These are phyloP conservation scores for Paramecium sexaurelia DNA, from an alignment of 73 alveolate genomes.

Conservation along the genomic window DNA sequence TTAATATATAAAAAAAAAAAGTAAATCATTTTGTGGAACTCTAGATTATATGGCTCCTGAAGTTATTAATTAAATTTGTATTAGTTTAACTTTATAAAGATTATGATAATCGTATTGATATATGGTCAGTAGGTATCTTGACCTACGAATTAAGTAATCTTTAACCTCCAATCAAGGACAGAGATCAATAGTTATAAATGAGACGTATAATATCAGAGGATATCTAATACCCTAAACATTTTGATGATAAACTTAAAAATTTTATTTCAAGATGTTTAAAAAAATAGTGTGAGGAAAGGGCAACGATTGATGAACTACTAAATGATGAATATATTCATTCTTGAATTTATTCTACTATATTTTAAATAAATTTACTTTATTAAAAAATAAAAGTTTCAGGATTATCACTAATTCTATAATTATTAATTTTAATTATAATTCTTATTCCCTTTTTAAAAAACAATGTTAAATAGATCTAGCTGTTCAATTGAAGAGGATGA, in stretches of 20 bases:
- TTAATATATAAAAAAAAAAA: background rate
- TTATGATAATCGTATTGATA: conserved; percentile 88
- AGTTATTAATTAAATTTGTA: conserved; percentile 71
- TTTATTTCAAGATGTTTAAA: background rate
- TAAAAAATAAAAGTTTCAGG: too few species aligned
- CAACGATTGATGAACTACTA: background rate
- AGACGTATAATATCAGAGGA: conserved; percentile 13
- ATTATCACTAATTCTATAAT: too few species aligned
- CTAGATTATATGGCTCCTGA: conserved; percentile 96
- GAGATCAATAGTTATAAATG: conserved; percentile 40
- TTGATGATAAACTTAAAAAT: background rate
- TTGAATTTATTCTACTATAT: background rate
- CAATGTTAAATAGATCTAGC: too few species aligned
- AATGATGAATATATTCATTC: background rate
- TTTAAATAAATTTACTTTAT: too few species aligned
- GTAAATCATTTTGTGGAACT: conserved; percentile 95
- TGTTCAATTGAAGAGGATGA: too few species aligned
- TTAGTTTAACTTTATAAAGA: conserved; percentile 64
- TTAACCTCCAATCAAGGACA: conserved; percentile 74
- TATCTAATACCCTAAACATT: background rate
- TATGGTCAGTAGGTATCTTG: conserved; percentile 91
- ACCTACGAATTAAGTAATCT: conserved; percentile 76
- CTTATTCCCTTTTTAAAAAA: too few species aligned
- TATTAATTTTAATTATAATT: too few species aligned
- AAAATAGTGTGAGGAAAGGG: background rate